Percentiles rank a stretch among this genome's conserved stretches.
These are phyloP conservation scores for Magnaporthales sp. DNA, from an alignment of 2,329 filamentous ascomycete genomes.

Conservation along the genomic window DNA sequence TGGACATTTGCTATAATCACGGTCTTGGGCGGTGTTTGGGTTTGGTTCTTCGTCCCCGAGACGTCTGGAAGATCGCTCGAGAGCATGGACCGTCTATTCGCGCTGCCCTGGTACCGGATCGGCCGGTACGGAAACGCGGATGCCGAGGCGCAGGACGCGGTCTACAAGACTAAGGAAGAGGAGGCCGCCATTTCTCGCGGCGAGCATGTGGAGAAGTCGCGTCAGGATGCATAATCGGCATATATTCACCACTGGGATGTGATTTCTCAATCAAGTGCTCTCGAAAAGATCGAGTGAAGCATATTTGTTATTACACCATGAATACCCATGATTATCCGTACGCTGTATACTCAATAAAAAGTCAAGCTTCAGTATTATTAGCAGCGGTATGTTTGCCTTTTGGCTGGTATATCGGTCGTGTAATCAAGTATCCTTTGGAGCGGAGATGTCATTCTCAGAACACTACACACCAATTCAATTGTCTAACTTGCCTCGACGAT, in stretches of 20 bases:
- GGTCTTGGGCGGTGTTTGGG: slow-evolving; percentile 55
- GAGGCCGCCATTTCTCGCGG: background rate
- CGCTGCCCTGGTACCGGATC: slow-evolving; percentile 68
- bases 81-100: slow-evolving; percentile 10
- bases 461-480: too few species aligned
- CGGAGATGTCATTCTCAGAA: too few species aligned
- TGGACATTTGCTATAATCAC: slow-evolving; percentile 66
- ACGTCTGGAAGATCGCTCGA: slow-evolving; percentile 24
- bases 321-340: background rate
- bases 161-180: slow-evolving; percentile 18
- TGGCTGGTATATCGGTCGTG: background rate
- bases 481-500: too few species aligned
- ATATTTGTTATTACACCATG: background rate
- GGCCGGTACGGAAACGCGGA: slow-evolving; percentile 45
- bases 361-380: background rate
- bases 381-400: background rate
- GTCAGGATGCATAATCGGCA: background rate
- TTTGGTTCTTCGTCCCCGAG: slow-evolving; percentile 58
- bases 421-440: background rate
- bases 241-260: background rate
- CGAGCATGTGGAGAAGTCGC: slow-evolving; percentile 2
- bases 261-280: background rate
- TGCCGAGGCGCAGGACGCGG: slow-evolving; percentile 35
- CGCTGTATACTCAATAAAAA: background rate
- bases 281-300: background rate